Conservation (phyloP, 2,329 filamentous ascomycete genomes). For the Nectriaceae sp. region DNA sequence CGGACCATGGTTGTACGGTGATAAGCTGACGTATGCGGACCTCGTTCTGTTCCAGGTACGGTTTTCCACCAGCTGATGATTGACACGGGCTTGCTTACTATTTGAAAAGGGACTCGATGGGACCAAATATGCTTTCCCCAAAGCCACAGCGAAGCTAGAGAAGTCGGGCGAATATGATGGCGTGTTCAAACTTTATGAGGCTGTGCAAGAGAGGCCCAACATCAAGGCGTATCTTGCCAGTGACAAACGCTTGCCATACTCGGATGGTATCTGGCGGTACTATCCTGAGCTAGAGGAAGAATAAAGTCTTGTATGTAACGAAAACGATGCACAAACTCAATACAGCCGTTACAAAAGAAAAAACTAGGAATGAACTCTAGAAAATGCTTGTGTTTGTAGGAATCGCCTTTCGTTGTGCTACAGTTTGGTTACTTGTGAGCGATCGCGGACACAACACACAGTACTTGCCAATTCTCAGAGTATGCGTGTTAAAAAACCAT, state of each 20-base stretch:
- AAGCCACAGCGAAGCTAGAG: conserved; percentile 58
- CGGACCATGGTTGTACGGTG: conserved; percentile 67
- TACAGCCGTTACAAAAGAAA: too few species aligned
- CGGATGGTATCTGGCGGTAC: conserved; percentile 67
- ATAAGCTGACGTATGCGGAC: conserved; percentile 69
- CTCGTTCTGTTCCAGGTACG: conserved; percentile 70
- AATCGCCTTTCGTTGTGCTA: too few species aligned
- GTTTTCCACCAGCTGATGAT: not conserved
- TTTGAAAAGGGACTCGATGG: conserved; percentile 53
- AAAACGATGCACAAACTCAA: too few species aligned
- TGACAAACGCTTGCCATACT: conserved; percentile 62
- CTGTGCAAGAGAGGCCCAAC: conserved; percentile 61
- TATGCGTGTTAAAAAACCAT: too few species aligned
- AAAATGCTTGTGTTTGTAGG: too few species aligned
- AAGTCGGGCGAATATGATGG: conserved; percentile 57
- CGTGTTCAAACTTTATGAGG: conserved; percentile 66
- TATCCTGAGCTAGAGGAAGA: conserved; percentile 70
- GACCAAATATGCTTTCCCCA: conserved; percentile 68
- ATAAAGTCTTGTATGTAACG: too few species aligned
- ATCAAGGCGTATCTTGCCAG: conserved; percentile 72
- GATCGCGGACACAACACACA: too few species aligned
- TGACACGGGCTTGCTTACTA: conserved; percentile 6
- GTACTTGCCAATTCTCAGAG: not conserved
- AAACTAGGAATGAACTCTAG: too few species aligned
- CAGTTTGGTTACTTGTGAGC: too few species aligned